phyloP scores from a whole-genome alignment of 257 asterid genomes.

The Hygrophila difformis region DNA sequence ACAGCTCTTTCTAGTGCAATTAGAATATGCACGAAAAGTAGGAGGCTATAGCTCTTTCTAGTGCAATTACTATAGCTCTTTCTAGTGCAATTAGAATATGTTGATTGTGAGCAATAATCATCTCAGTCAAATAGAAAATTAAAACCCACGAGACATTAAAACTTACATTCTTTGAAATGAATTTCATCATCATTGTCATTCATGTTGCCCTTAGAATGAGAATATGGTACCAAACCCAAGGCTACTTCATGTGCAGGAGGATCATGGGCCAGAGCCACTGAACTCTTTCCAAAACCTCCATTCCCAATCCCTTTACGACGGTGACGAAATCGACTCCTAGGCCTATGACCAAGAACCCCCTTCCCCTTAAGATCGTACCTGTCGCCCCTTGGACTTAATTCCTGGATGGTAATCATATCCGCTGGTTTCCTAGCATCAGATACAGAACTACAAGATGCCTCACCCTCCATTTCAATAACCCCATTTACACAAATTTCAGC shows the following conservation, averaged over 20 bases:
- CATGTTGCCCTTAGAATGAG: conserved; percentile 22
- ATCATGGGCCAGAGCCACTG: conserved; percentile 38
- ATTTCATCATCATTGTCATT: conserved; percentile 30
- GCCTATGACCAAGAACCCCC: conserved; percentile 35
- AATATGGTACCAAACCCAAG: conserved; percentile 14
- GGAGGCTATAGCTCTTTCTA: too few species aligned
- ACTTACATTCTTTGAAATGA: conserved; percentile 35
- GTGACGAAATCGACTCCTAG: conserved; percentile 37
- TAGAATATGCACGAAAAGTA: too few species aligned
- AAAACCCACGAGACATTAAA: conserved; percentile 6
- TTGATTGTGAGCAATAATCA: too few species aligned
- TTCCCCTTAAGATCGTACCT: conserved; percentile 62
- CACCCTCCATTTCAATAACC: conserved; percentile 26
- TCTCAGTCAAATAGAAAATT: too few species aligned
- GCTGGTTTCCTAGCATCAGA: conserved; percentile 35
- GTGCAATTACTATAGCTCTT: too few species aligned
- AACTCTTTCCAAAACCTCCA: conserved; percentile 26
- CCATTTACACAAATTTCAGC: neutral
- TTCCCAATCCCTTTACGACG: conserved; percentile 22
- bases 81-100: too few species aligned
- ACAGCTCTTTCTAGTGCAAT: too few species aligned
- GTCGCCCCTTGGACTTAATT: conserved; percentile 20
- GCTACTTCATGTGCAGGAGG: conserved; percentile 22
- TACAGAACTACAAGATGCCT: conserved; percentile 52
- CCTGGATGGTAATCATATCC: conserved; percentile 19